Conservation (phyloP, 1,139 yeast species). For the Hyphopichia wangnamkhiaoensis region DNA sequence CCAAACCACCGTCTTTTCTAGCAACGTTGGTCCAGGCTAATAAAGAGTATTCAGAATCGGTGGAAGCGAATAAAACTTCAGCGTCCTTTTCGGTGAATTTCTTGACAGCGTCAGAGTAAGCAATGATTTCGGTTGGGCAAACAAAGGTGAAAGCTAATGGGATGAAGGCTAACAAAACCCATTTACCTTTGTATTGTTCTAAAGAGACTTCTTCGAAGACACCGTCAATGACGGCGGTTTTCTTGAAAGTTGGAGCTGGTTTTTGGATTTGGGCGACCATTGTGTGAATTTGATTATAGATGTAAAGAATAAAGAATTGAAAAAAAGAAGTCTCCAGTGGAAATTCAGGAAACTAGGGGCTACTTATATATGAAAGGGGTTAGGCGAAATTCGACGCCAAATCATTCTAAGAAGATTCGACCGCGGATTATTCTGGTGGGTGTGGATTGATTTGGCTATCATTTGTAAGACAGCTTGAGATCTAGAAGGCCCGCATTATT, state of each 20-base stretch:
- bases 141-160: conserved; percentile 99
- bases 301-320: background rate
- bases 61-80: conserved; percentile 91
- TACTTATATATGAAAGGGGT: background rate
- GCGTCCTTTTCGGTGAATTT: conserved; percentile 86
- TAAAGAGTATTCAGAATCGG: conserved; percentile 96
- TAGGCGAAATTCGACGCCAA: background rate
- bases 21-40: conserved; percentile 98
- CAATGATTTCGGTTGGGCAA: conserved; percentile 98
- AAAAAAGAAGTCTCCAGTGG: background rate
- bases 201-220: conserved; percentile 90
- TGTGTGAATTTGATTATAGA: conserved; percentile 17
- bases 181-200: conserved; percentile 95
- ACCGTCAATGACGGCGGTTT: conserved; percentile 97
- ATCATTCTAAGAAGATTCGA: background rate
- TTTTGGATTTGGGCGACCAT: conserved; percentile 91
- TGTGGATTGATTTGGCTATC: no score
- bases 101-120: conserved; percentile 93
- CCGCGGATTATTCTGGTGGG: conserved; percentile 4
- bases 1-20: conserved; percentile 98
- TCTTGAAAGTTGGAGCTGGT: conserved; percentile 94
- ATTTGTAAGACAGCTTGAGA: conserved; percentile 3
- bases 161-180: conserved; percentile 95
- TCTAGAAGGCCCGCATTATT: conserved; percentile 18
- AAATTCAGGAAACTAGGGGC: background rate